Conservation (phyloP, 371 early-diverging fungal genomes). For the Mortierella sp. region DNA sequence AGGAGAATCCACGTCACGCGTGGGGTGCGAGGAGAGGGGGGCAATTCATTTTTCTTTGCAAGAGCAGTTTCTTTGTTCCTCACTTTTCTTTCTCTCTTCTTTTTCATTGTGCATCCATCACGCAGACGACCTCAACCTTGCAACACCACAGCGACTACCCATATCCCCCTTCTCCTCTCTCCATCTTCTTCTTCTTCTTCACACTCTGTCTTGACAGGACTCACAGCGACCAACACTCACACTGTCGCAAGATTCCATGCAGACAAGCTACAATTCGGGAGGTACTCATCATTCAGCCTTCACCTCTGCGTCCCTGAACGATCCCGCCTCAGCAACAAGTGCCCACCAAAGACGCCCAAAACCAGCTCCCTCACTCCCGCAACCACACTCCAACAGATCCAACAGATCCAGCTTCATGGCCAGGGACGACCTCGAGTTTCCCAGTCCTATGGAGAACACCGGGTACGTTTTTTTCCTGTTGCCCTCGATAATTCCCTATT, state of each 20-base stretch:
- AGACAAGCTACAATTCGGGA: not conserved
- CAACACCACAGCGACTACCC: no score
- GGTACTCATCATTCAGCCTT: slow-evolving; percentile 7
- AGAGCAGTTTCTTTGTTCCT: no score
- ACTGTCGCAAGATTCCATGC: not conserved
- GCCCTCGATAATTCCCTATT: no score
- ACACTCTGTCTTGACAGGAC: no score
- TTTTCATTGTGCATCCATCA: no score
- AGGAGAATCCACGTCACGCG: slow-evolving; percentile 1
- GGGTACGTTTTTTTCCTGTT: slow-evolving; percentile 23
- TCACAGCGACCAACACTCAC: not conserved
- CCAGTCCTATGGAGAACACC: slow-evolving; percentile 37
- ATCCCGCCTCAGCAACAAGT: not conserved
- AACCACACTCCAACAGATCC: slow-evolving; percentile 15
- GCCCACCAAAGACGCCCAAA: slow-evolving; percentile 19
- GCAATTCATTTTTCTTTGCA: not conserved
- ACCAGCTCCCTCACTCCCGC: slow-evolving; percentile 16
- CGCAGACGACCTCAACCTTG: no score
- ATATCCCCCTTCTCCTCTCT: no score
- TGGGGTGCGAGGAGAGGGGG: not conserved
- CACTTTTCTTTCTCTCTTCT: no score
- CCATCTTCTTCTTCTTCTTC: no score
- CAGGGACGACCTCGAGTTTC: slow-evolving; percentile 46
- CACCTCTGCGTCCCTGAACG: not conserved
- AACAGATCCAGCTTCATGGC: slow-evolving; percentile 25